Evolutionary conservation across 805 yeast genomes (phyloP).

Genomic region (Lipomyces kockii): DNA sequence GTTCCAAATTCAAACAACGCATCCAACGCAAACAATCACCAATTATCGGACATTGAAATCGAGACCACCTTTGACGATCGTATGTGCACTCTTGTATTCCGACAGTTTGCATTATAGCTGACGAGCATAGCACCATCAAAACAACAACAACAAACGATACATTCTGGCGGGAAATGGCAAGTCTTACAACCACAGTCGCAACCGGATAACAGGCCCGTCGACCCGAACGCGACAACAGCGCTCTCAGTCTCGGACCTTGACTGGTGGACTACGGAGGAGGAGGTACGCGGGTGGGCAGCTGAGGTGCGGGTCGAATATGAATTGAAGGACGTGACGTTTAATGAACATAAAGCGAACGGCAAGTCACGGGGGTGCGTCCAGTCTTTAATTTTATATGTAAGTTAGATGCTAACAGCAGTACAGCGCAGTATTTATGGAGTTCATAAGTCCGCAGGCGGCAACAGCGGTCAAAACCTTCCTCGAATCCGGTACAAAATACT

Average conservation of each 20-base stretch:
- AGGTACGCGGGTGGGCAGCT: conserved; percentile 39
- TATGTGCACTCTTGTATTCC: not conserved
- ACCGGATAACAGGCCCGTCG: conserved; percentile 33
- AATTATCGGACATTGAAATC: conserved; percentile 16
- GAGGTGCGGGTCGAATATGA: conserved; percentile 34
- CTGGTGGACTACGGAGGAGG: conserved; percentile 40
- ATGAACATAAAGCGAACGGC: conserved; percentile 40
- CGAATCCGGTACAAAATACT: conserved; percentile 13
- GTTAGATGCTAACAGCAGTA: not conserved
- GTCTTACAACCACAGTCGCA: conserved; percentile 18
- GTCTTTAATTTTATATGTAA: not conserved
- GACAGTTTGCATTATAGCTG: not conserved
- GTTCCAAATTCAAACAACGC: conserved; percentile 6
- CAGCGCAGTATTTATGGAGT: conserved; percentile 35
- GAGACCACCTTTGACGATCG: conserved; percentile 17
- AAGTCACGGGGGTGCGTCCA: conserved; percentile 36
- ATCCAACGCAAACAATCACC: not conserved
- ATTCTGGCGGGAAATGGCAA: conserved; percentile 30
- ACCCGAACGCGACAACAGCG: conserved; percentile 31
- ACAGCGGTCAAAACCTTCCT: conserved; percentile 29
- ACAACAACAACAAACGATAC: conserved; percentile 7
- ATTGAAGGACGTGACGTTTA: conserved; percentile 36
- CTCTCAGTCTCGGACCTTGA: conserved; percentile 32
- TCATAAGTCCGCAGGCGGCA: conserved; percentile 33
- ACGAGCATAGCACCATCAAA: not conserved